These are phyloP conservation scores for Penicillium turbatum DNA, from an alignment of 495 filamentous ascomycete species.

Conservation along the genomic window DNA sequence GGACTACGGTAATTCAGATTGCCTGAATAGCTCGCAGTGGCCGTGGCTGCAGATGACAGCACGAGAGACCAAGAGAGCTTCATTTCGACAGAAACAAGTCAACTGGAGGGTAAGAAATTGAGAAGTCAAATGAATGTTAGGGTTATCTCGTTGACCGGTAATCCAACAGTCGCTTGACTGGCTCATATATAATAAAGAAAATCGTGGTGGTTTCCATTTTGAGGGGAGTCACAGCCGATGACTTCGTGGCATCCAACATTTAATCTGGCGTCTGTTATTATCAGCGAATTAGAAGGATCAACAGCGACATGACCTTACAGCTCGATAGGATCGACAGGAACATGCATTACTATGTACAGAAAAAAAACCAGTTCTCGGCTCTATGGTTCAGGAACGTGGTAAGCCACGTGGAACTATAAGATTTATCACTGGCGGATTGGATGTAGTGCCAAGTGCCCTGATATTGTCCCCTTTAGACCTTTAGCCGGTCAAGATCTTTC, in stretches of 20 bases:
- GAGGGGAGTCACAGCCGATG: background rate
- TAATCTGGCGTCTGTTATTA: background rate
- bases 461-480: background rate
- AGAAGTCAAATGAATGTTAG: background rate
- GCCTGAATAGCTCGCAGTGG: conserved; percentile 25
- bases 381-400: background rate
- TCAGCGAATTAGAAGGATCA: background rate
- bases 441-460: background rate
- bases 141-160: background rate
- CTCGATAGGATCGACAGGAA: background rate
- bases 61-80: conserved; percentile 1
- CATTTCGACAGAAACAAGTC: background rate
- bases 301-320: background rate
- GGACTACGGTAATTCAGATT: conserved; percentile 60
- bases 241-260: background rate
- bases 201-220: background rate
- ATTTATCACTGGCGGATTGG: background rate
- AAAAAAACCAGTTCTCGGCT: background rate
- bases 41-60: background rate
- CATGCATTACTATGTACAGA: background rate
- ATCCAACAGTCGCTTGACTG: background rate
- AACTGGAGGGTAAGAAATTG: background rate
- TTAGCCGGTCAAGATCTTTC: background rate
- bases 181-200: background rate
- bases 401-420: background rate